These are phyloP conservation scores for Pythium insidiosum DNA, from an alignment of 352 stramenopile species.

Conservation along the genomic window DNA sequence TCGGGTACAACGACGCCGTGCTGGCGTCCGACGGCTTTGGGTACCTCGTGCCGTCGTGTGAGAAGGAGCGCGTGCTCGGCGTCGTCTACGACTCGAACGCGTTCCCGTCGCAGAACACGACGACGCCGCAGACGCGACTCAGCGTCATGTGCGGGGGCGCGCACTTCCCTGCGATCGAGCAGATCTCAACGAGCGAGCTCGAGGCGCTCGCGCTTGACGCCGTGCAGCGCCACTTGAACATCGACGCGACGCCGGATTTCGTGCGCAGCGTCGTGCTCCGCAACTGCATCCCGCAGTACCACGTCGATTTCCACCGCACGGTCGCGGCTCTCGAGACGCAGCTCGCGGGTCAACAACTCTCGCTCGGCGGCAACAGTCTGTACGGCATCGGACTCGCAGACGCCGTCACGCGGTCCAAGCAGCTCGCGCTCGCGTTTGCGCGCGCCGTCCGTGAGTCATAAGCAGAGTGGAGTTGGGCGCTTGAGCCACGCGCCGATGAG, in stretches of 20 bases:
- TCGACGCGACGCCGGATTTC: slow-evolving; percentile 46
- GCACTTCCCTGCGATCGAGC: slow-evolving; percentile 55
- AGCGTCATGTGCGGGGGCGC: slow-evolving; percentile 82
- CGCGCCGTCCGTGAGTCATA: neutral
- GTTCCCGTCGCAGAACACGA: slow-evolving; percentile 74
- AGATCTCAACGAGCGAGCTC: slow-evolving; percentile 34
- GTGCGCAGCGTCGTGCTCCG: slow-evolving; percentile 38
- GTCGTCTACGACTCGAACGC: slow-evolving; percentile 87
- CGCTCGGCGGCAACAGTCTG: slow-evolving; percentile 78
- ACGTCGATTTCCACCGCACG: slow-evolving; percentile 65
- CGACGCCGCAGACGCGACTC: slow-evolving; percentile 48
- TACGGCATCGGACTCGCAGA: slow-evolving; percentile 85
- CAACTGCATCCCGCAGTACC: slow-evolving; percentile 82
- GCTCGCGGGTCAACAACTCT: slow-evolving; percentile 34
- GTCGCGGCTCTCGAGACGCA: slow-evolving; percentile 52
- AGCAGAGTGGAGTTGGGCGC: slow-evolving; percentile 8
- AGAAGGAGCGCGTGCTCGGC: slow-evolving; percentile 67
- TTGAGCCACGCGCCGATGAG: neutral
- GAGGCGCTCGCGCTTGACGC: slow-evolving; percentile 56
- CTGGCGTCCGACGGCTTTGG: slow-evolving; percentile 72
- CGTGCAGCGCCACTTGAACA: slow-evolving; percentile 62
- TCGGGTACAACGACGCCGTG: slow-evolving; percentile 56
- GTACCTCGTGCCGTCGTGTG: slow-evolving; percentile 71
- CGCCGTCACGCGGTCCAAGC: slow-evolving; percentile 75
- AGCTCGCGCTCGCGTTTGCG: slow-evolving; percentile 62